These are phyloP conservation scores for Fonsecaea erecta DNA, from an alignment of 2,329 filamentous ascomycete genomes.

Conservation along the genomic window DNA sequence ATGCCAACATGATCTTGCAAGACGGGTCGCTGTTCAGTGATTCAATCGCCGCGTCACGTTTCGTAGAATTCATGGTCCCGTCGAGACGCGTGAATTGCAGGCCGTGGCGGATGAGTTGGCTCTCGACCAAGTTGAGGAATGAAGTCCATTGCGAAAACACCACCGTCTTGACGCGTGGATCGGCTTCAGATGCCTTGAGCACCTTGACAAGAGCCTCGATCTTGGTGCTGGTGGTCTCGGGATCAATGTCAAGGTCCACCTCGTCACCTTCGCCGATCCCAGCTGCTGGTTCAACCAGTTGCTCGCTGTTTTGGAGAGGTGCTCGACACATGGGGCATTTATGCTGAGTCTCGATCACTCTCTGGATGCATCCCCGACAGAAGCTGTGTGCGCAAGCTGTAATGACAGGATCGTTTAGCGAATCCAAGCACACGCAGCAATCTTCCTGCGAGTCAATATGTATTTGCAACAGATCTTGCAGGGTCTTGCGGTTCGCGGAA, in stretches of 20 bases:
- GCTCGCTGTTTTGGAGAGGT: constrained; percentile 61
- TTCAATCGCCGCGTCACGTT: constrained; percentile 73
- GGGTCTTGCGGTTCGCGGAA: constrained; percentile 69
- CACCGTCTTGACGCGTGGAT: constrained; percentile 72
- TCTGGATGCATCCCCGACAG: constrained; percentile 73
- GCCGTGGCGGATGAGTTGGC: constrained; percentile 64
- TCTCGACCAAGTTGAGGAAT: constrained; percentile 75
- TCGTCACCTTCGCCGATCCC: constrained; percentile 57
- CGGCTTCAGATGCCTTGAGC: constrained; percentile 69
- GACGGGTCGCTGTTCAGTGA: constrained; percentile 69
- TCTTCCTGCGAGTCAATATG: constrained; percentile 81
- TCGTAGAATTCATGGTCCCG: constrained; percentile 72
- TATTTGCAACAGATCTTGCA: constrained; percentile 76
- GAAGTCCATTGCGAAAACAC: constrained; percentile 84
- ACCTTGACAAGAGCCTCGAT: constrained; percentile 79
- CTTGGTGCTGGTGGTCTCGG: constrained; percentile 75
- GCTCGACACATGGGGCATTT: constrained; percentile 86
- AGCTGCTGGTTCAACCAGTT: constrained; percentile 69
- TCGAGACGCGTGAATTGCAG: constrained; percentile 75
- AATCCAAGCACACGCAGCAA: constrained; percentile 80
- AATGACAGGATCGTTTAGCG: constrained; percentile 73
- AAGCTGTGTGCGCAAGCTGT: constrained; percentile 84
- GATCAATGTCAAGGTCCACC: constrained; percentile 60
- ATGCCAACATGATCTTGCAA: constrained; percentile 79
- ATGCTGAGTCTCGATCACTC: constrained; percentile 73